Evolutionary conservation across 768 basidiomycete species (phyloP), one percentile per base, ranked within the genome.

Genomic region (Nevesoporus exiguus): DNA sequence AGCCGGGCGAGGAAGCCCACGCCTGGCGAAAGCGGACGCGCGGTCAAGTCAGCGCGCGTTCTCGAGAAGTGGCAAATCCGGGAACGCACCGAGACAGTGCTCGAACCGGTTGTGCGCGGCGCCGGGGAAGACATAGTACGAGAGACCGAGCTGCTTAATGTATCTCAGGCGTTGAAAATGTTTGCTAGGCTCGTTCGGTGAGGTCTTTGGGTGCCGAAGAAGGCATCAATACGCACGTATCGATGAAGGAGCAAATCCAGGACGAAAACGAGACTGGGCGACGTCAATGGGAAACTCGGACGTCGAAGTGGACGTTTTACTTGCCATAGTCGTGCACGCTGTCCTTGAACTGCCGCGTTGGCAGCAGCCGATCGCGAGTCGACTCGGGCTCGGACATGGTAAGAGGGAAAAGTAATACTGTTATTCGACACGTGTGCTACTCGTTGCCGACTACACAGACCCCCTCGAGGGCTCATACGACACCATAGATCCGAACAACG

Each of bases 41-140:
- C 27, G 27, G 27, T 29, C 27, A 29, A 29, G 43, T 31, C 29
- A 45, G 44, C 19, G 8, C 7, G 19, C n/a, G n/a, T 5, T n/a
- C n/a, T n/a, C n/a, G n/a, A n/a, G 13, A 15, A 0, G 7, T 5
- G 22, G 7, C 10, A 31, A 7, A 25, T 5, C 3, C 5, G 42
- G 9, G 17, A 2, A 55, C 69, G 22, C 47, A 86, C 90, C 90
- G n/a, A 93, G 72, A 56, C 80, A 86, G 63, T 93, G 90, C 60
- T 93, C 90, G 59, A 93, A 92, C 0, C 91, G 80, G 54, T 84
- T 91, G 61, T 93, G 91, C 0, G 86, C 79, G 0, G 87, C 91
- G 2, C 87, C 80, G 0, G 85, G 82, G 81, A 86, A 93, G 27
- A 93, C 86, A 57, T 80, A 82, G 58, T 82, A 85, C 0, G 86